Conservation (phyloP, 768 basidiomycete species). For the Imleria badia region DNA sequence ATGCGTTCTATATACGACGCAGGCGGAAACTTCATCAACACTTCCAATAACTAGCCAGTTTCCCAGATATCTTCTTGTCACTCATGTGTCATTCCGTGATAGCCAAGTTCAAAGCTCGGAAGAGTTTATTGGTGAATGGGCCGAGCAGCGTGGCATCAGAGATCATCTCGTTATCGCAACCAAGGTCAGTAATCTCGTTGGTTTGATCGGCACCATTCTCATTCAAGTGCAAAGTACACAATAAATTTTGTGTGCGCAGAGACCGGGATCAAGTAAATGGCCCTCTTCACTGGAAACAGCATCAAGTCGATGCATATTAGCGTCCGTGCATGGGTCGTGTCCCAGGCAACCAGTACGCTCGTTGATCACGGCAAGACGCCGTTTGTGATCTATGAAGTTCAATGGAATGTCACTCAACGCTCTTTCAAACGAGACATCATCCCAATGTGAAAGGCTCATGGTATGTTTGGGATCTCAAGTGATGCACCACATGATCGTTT, state of each 20-base stretch:
- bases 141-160: conserved; percentile 39
- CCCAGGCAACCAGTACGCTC: conserved; percentile 49
- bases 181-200: conserved; percentile 21
- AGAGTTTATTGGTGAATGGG: conserved; percentile 52
- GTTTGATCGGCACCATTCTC: neutral
- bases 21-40: conserved; percentile 52
- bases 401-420: conserved; percentile 33
- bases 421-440: conserved; percentile 47
- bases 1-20: conserved; percentile 43
- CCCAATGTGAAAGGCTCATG: conserved; percentile 30
- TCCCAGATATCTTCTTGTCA: neutral
- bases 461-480: neutral
- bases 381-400: conserved; percentile 46
- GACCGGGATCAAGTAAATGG: conserved; percentile 15
- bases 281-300: conserved; percentile 38
- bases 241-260: conserved; percentile 15
- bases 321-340: conserved; percentile 49
- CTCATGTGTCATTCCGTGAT: neutral
- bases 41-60: conserved; percentile 44
- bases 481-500: neutral
- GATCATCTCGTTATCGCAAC: conserved; percentile 50
- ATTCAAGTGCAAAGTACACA: conserved; percentile 22
- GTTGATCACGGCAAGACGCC: conserved; percentile 46
- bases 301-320: conserved; percentile 34
- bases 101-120: conserved; percentile 60